Evolutionary conservation across 176 grass and related monocot genomes (phyloP).

Genomic region (Typha latifolia): DNA sequence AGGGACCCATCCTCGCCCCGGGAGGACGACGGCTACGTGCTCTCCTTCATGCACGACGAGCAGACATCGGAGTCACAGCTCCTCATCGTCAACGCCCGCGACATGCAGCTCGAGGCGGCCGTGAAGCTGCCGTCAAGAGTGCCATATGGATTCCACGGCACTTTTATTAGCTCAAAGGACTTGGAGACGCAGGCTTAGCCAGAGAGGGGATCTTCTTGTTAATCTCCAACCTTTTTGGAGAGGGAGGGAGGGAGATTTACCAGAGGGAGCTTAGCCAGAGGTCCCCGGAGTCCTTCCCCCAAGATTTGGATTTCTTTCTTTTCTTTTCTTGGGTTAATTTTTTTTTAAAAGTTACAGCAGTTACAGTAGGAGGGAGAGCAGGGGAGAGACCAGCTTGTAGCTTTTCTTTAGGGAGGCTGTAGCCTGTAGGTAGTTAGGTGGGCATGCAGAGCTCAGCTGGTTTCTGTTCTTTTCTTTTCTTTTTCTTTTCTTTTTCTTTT

Average conservation of each 20-base stretch:
- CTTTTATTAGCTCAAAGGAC: slow-evolving; percentile 50
- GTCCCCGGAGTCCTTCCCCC: slow-evolving; percentile 23
- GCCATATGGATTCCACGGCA: slow-evolving; percentile 90
- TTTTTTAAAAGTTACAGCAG: too few relatives aligned
- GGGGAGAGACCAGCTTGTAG: slow-evolving; percentile 19
- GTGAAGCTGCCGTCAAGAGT: slow-evolving; percentile 77
- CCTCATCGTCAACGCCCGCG: slow-evolving; percentile 52
- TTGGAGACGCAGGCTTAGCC: slow-evolving; percentile 46
- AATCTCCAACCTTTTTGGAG: not conserved
- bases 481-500: not conserved
- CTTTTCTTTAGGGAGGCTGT: slow-evolving; percentile 1
- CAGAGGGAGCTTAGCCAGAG: slow-evolving; percentile 18
- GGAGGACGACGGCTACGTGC: slow-evolving; percentile 72
- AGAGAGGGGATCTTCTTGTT: not conserved
- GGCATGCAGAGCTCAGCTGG: slow-evolving; percentile 8
- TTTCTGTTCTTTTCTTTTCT: slow-evolving; percentile 16
- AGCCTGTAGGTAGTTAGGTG: slow-evolving; percentile 2
- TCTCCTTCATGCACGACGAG: slow-evolving; percentile 61
- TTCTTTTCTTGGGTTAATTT: not conserved
- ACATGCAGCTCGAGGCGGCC: slow-evolving; percentile 70
- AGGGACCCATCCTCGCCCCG: slow-evolving; percentile 4
- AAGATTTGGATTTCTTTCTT: slow-evolving; percentile 5
- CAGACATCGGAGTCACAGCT: slow-evolving; percentile 38
- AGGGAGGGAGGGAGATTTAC: not conserved
- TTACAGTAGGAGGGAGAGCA: not conserved